Base-by-base conservation (phyloP, 805 yeast species). In the Wickerhamomyces xylosicus region DNA sequence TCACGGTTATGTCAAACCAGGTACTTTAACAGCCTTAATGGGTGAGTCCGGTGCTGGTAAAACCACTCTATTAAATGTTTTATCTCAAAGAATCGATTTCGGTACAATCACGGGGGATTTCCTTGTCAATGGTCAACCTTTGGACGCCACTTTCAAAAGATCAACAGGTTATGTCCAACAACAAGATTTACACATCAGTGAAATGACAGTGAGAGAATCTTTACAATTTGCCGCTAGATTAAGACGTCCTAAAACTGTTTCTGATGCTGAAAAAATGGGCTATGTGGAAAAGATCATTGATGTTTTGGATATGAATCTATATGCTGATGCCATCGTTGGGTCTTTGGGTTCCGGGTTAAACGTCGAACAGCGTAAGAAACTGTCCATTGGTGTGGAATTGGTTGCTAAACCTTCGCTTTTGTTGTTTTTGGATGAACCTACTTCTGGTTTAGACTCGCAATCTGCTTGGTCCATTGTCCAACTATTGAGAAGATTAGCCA, bases 11-110 rank as follows among this genome's bases (percentile, higher is more conserved):
- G 95, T 80, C 6, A 71, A 72, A 37, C 95, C 97, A 1, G 76
- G 79, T 14, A 31, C 33, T 15, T 62, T 83, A 7, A 82, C 79
- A 50, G 85, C 79, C 4, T 79, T 82, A 33, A 72, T 82, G 78
- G 92, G 92, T 0, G 89, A 90, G 0, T 80, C 87, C 1, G 90
- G 90, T 1, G 75, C 83, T 0, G 92, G 90, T 9, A 82, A 82
- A 50, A 77, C 86, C 0, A 74, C 89, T 0, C 53, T 83, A 33
- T 58, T 82, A 45, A 82, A 79, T 51, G 58, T 69, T 31, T 60
- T 82, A 15, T 77, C 92, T 19, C 75, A 78, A 19, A 64, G 92
- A 38, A 11, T 31, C 13, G 33, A 31, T 17, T 15, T 31, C 19
- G 33, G 33, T 31, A 61, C 47, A 31, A 29, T 48, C 18, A 37